phyloP scores from a whole-genome alignment of 257 asterid genomes.

The Solanum etuberosum region DNA sequence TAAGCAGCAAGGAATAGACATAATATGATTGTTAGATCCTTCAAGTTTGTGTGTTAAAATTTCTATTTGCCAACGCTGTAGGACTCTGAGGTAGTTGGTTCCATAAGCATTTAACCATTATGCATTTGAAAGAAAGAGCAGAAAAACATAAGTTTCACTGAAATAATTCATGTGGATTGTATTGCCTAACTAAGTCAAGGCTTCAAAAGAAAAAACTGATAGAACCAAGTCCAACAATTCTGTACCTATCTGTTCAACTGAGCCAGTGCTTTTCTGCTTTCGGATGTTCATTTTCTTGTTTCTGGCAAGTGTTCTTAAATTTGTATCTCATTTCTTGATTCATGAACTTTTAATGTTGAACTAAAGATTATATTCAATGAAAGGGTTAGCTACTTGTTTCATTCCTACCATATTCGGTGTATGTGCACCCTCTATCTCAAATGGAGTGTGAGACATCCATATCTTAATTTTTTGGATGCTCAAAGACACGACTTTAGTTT shows the following conservation, averaged over 20 bases:
- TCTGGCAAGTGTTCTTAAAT: not conserved
- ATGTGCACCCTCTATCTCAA: not conserved
- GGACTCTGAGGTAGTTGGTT: not conserved
- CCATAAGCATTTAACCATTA: not conserved
- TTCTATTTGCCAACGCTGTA: not conserved
- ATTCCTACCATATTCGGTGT: not conserved
- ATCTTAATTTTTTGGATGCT: not conserved
- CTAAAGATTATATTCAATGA: not conserved
- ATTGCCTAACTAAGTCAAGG: not conserved
- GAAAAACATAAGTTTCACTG: not conserved
- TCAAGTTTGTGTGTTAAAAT: not conserved
- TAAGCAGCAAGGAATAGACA: not conserved
- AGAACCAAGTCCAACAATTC: not conserved
- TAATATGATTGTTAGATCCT: not conserved
- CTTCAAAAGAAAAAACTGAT: not conserved
- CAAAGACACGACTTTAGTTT: not conserved
- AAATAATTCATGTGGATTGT: not conserved
- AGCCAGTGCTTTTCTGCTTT: not conserved
- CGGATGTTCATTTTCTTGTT: not conserved
- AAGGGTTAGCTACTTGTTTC: not conserved
- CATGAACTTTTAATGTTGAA: not conserved
- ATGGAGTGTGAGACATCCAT: not conserved
- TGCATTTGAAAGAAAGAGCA: not conserved
- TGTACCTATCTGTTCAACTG: not conserved
- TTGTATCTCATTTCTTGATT: not conserved